These are phyloP conservation scores for Aristolochia fimbriata DNA, from an alignment of 164 flowering plant genomes.

Conservation along the genomic window DNA sequence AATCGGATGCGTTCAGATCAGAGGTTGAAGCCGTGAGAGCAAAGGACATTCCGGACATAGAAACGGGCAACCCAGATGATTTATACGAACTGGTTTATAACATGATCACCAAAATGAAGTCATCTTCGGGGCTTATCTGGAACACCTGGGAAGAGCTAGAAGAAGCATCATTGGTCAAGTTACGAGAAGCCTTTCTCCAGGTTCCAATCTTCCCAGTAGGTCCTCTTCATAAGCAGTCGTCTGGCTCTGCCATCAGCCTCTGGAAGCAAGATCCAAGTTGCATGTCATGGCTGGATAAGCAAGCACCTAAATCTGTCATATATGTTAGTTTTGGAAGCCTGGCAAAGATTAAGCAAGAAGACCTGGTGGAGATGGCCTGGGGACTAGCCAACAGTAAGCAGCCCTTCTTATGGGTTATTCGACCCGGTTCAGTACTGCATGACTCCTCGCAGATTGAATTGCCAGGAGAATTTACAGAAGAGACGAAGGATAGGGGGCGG, in stretches of 20 bases:
- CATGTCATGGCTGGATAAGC: constrained; percentile 33
- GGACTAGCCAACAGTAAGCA: constrained; percentile 28
- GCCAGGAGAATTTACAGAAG: constrained; percentile 15
- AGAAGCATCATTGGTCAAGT: neutral
- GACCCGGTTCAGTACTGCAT: constrained; percentile 21
- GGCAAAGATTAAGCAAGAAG: constrained; percentile 14
- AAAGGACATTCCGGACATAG: constrained; percentile 24
- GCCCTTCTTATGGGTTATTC: constrained; percentile 40
- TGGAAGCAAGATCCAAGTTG: constrained; percentile 21
- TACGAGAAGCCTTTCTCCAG: neutral
- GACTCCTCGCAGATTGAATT: constrained; percentile 7
- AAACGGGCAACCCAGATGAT: neutral
- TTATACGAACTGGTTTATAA: constrained; percentile 2
- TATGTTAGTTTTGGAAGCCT: constrained; percentile 38
- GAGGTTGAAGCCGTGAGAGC: constrained; percentile 25
- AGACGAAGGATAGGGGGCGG: constrained; percentile 11
- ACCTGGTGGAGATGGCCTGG: constrained; percentile 25
- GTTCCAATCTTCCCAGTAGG: constrained; percentile 1
- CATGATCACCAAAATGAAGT: constrained; percentile 10
- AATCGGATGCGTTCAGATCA: constrained; percentile 11
- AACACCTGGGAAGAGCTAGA: neutral
- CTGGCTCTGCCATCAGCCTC: constrained; percentile 16
- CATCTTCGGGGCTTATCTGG: constrained; percentile 17
- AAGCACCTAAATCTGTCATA: constrained; percentile 24
- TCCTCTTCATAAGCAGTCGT: constrained; percentile 7